Base-by-base conservation (phyloP, 108 stramenopile species). In the Poteriospumella lacustris region DNA sequence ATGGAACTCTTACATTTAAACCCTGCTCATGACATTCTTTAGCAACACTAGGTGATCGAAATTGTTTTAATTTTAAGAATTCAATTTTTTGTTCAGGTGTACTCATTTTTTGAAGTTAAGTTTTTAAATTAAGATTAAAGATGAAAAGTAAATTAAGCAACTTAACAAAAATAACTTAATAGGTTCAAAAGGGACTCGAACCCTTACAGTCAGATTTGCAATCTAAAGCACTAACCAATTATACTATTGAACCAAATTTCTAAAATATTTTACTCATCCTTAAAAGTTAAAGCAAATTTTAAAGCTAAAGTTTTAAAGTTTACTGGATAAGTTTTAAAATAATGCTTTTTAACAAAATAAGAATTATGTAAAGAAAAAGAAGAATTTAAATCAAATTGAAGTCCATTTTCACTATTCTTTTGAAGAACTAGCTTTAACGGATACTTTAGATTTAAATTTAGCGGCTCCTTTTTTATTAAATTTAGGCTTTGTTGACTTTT, bases 111-210 rank as follows among this genome's bases (percentile, higher is more conserved):
- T 42, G 38, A 44, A 31, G 68, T 78, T 78, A 39, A 43, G 40
- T 9, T 2, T 44, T 62, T 60, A 68, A 19, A 0, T 44, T 43
- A 78, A 68, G 42, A 9, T 68, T 68, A 78, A 68, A 78, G 68
- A 68, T 28, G n/a, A 78, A 78, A 78, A 68, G 68, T 78, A 78
- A 78, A 78, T 29, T 60, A 67, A 9, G 59, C 19, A 78, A 78
- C 24, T 78, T 78, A 42, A 68, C 78, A 52, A 52, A 47, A 43
- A 68, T 43, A n/a, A 78, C 47, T 52, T 52, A 52, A 52, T 52
- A 52, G 47, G 47, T 52, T 52, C 47, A 52, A 52, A 52, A 52
- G 47, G 47, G 47, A 52, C 47, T 52, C 47, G 47, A 52, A 52
- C 47, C 47, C 47, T 52, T 52, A 52, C 47, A 52, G 47, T 52